Evolutionary conservation across 1,284 basidiomycete genomes (phyloP).

Genomic region (Ganoderma leucocontextum): DNA sequence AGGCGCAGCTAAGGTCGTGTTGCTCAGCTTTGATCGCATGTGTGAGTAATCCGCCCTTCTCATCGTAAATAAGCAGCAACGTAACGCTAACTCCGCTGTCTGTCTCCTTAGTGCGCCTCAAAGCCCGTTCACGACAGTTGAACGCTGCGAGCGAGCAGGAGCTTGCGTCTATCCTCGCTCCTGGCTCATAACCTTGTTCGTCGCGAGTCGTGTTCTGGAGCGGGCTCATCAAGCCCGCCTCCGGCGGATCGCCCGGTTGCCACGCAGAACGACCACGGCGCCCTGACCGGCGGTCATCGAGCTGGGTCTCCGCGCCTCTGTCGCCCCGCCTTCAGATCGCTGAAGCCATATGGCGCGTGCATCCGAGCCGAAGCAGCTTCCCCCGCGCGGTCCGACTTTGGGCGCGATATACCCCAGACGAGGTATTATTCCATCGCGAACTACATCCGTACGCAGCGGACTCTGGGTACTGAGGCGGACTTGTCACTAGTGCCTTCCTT

Average conservation of each 20-base stretch:
- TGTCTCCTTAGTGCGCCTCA: constrained; percentile 71
- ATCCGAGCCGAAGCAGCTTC: not conserved
- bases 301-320: not conserved
- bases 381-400: not conserved
- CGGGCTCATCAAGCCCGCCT: not conserved
- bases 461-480: not conserved
- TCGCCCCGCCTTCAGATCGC: not conserved
- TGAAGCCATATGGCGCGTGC: not conserved
- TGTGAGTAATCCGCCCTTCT: constrained; percentile 56
- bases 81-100: constrained; percentile 11
- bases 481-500: not conserved
- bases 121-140: constrained; percentile 83
- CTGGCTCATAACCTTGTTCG: constrained; percentile 31
- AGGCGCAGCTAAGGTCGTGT: constrained; percentile 80
- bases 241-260: not conserved
- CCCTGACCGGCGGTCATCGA: not conserved
- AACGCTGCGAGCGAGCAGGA: constrained; percentile 82
- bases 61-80: constrained; percentile 3
- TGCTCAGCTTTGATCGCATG: constrained; percentile 94
- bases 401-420: not conserved
- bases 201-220: not conserved
- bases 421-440: not conserved
- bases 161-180: constrained; percentile 68
- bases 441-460: not conserved
- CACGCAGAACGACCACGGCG: not conserved